phyloP scores from a whole-genome alignment of 1,139 yeast genomes.

The Hemisphaericaspora xylanilytica region DNA sequence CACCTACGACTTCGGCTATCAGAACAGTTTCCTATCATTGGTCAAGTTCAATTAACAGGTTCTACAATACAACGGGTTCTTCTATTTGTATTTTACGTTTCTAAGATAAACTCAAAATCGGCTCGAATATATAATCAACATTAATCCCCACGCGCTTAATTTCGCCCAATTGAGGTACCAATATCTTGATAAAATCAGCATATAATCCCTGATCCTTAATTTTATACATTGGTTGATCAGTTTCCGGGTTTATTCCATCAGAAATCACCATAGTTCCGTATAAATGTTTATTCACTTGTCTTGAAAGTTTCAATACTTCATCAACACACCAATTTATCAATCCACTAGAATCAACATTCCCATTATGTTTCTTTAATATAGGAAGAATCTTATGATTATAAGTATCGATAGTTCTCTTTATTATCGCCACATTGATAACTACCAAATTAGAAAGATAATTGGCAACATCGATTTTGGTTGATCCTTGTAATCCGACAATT shows the following conservation, averaged over 20 bases:
- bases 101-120: constrained; percentile 14
- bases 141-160: constrained; percentile 70
- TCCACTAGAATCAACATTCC: constrained; percentile 41
- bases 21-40: too few species aligned
- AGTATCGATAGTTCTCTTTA: constrained; percentile 35
- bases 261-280: constrained; percentile 54
- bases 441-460: constrained; percentile 45
- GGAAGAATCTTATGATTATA: constrained; percentile 37
- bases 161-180: constrained; percentile 59
- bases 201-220: constrained; percentile 32
- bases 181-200: constrained; percentile 48
- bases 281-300: constrained; percentile 63
- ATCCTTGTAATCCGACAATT: constrained; percentile 44
- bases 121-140: constrained; percentile 60
- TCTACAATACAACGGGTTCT: too few species aligned
- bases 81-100: too few species aligned
- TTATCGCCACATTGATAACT: constrained; percentile 39
- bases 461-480: constrained; percentile 45
- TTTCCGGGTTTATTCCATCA: constrained; percentile 21
- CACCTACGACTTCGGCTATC: too few species aligned
- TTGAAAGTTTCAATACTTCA: constrained; percentile 61
- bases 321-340: constrained; percentile 65
- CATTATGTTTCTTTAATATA: constrained; percentile 29
- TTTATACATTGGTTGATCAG: constrained; percentile 24
- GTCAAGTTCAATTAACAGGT: too few species aligned